Conservation (phyloP, 2,329 filamentous ascomycete species). For the Alternaria solani region DNA sequence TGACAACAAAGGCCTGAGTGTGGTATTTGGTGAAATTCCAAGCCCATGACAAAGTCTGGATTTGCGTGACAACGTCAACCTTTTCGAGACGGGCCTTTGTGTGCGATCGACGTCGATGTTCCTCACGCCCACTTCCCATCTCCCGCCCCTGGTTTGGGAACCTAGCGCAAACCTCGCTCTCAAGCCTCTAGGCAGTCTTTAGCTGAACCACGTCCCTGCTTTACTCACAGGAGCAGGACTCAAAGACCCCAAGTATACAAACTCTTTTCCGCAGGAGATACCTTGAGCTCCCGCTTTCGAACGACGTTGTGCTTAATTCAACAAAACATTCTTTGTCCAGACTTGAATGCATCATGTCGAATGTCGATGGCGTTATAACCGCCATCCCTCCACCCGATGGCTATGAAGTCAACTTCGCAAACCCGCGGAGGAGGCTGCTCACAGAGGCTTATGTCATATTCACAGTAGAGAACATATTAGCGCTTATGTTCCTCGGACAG, state of each 20-base stretch:
- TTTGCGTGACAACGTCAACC: background rate
- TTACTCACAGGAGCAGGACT: background rate
- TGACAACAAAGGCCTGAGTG: background rate
- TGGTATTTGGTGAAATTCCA: background rate
- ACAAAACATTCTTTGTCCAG: background rate
- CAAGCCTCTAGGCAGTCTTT: constrained; percentile 5
- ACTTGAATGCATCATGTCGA: constrained; percentile 16
- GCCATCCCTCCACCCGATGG: constrained; percentile 34
- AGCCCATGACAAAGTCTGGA: background rate
- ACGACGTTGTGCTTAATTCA: background rate
- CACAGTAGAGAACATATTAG: constrained; percentile 29
- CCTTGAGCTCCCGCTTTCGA: background rate
- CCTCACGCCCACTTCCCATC: background rate
- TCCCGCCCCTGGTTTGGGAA: constrained; percentile 8
- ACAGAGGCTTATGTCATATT: constrained; percentile 28
- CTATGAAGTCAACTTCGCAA: constrained; percentile 40
- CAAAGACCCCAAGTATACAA: constrained; percentile 1
- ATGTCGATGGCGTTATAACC: constrained; percentile 19
- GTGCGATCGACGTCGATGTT: constrained; percentile 4
- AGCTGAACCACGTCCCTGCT: background rate
- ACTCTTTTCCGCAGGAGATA: background rate
- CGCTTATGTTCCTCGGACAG: constrained; percentile 33
- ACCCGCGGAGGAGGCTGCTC: constrained; percentile 31
- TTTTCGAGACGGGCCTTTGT: background rate
- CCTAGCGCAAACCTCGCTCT: constrained; percentile 4